Conservation (phyloP, 495 filamentous ascomycete genomes). For the Neurospora cerealis region DNA sequence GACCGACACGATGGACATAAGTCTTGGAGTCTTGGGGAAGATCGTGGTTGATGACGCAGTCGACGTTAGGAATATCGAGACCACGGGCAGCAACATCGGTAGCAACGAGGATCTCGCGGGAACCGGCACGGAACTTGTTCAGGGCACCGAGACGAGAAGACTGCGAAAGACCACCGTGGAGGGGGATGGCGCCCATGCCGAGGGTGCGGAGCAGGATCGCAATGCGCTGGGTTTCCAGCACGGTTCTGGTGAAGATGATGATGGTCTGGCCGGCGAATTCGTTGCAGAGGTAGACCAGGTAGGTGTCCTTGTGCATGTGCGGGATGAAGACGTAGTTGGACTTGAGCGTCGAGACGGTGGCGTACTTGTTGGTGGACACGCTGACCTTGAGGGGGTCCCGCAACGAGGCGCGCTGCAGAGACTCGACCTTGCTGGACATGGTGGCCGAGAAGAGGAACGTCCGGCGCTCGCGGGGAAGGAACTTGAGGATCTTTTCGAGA, state of each 20-base stretch:
- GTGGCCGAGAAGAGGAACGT: slow-evolving; percentile 95
- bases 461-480: slow-evolving; percentile 66
- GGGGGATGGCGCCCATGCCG: slow-evolving; percentile 66
- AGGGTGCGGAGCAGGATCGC: slow-evolving; percentile 72
- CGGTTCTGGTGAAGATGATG: slow-evolving; percentile 90
- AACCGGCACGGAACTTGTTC: slow-evolving; percentile 71
- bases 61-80: slow-evolving; percentile 88
- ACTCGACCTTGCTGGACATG: slow-evolving; percentile 86
- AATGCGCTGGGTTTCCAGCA: slow-evolving; percentile 79
- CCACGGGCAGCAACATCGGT: slow-evolving; percentile 93
- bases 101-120: slow-evolving; percentile 78
- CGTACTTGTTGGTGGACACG: slow-evolving; percentile 68
- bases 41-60: slow-evolving; percentile 82
- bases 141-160: slow-evolving; percentile 73
- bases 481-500: slow-evolving; percentile 85
- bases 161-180: slow-evolving; percentile 86
- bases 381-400: slow-evolving; percentile 64
- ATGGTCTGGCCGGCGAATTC: slow-evolving; percentile 72
- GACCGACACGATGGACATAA: slow-evolving; percentile 90
- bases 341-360: slow-evolving; percentile 75
- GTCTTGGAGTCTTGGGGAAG: slow-evolving; percentile 77
- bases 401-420: slow-evolving; percentile 77
- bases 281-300: slow-evolving; percentile 77
- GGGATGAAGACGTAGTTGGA: slow-evolving; percentile 81
- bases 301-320: slow-evolving; percentile 82